Percentiles rank a stretch among this genome's conserved stretches.
These are phyloP conservation scores for Metschnikowia aberdeeniae DNA, from an alignment of 805 yeast species.

Conservation along the genomic window DNA sequence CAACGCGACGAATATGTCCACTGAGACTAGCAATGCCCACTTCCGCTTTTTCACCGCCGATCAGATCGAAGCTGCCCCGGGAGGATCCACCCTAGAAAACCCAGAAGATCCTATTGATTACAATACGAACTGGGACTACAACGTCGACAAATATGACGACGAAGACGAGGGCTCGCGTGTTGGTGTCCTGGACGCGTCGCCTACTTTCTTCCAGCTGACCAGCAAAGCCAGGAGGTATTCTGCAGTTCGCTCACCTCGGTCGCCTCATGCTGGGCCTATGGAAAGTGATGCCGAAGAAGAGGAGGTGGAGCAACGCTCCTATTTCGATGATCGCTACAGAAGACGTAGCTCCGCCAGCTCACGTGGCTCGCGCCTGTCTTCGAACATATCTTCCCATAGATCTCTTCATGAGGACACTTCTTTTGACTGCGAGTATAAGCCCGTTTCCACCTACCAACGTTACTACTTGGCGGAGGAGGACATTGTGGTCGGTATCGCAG, in stretches of 20 bases:
- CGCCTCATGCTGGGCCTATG: conserved; percentile 5
- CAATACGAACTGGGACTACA: conserved; percentile 70
- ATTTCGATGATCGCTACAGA: conserved; percentile 25
- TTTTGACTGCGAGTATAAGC: conserved; percentile 16
- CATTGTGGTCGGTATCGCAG: conserved; percentile 90
- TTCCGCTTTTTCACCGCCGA: conserved; percentile 82
- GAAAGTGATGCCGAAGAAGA: conserved; percentile 9
- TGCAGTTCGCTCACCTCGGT: conserved; percentile 12
- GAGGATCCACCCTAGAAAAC: conserved; percentile 72
- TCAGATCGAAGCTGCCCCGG: conserved; percentile 83
- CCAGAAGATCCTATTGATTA: conserved; percentile 58
- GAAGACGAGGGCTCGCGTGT: conserved; percentile 7
- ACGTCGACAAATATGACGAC: conserved; percentile 43
- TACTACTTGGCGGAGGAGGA: conserved; percentile 95
- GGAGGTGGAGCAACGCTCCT: conserved; percentile 12
- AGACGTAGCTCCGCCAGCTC: conserved; percentile 18
- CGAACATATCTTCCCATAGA: conserved; percentile 7
- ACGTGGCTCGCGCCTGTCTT: conserved; percentile 5
- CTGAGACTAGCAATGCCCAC: conserved; percentile 33
- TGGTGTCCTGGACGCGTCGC: background rate
- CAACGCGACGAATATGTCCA: conserved; percentile 33
- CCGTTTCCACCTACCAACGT: conserved; percentile 59
- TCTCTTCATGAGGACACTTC: conserved; percentile 9
- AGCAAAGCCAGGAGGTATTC: conserved; percentile 4
- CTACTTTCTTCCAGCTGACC: background rate